phyloP scores from a whole-genome alignment of 225 moss, liverwort and hornwort genomes.

The Polytrichum commune region DNA sequence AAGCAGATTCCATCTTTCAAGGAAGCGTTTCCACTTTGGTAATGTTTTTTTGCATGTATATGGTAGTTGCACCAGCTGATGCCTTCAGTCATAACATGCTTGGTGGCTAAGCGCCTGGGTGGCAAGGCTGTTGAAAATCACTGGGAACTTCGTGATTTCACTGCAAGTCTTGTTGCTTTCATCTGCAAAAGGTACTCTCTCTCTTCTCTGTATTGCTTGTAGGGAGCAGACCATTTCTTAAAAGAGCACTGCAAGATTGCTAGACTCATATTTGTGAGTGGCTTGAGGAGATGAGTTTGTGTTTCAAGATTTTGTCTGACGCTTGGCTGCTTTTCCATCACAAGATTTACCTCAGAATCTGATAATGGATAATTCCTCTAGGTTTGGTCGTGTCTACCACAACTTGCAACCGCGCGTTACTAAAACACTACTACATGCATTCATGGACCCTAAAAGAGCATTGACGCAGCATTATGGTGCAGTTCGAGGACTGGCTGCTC shows the following conservation, averaged over 20 bases:
- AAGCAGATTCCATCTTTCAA: too few relatives aligned
- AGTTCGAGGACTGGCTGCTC: constrained; percentile 80
- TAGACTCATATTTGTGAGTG: too few relatives aligned
- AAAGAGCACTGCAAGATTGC: too few relatives aligned
- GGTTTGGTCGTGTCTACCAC: constrained; percentile 92
- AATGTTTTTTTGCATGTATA: constrained; percentile 9
- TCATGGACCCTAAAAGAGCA: constrained; percentile 91
- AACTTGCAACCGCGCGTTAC: constrained; percentile 89
- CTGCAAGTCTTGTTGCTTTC: constrained; percentile 90
- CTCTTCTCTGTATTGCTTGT: constrained; percentile 3
- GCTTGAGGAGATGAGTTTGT: too few relatives aligned
- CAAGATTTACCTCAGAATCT: too few relatives aligned
- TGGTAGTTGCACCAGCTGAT: constrained; percentile 94
- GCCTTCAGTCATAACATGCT: constrained; percentile 97
- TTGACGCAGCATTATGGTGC: constrained; percentile 98
- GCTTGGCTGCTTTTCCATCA: too few relatives aligned
- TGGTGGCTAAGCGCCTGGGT: constrained; percentile 94
- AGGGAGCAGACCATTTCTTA: constrained; percentile 4
- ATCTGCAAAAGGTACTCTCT: constrained; percentile 79
- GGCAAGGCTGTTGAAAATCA: constrained; percentile 88
- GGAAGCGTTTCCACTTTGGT: too few relatives aligned
- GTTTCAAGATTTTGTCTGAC: too few relatives aligned
- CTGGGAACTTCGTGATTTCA: constrained; percentile 98
- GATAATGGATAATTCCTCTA: constrained; percentile 14
- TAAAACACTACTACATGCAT: constrained; percentile 79